phyloP scores from a whole-genome alignment of 306 rosid species.

The Gleditsia sinensis region DNA sequence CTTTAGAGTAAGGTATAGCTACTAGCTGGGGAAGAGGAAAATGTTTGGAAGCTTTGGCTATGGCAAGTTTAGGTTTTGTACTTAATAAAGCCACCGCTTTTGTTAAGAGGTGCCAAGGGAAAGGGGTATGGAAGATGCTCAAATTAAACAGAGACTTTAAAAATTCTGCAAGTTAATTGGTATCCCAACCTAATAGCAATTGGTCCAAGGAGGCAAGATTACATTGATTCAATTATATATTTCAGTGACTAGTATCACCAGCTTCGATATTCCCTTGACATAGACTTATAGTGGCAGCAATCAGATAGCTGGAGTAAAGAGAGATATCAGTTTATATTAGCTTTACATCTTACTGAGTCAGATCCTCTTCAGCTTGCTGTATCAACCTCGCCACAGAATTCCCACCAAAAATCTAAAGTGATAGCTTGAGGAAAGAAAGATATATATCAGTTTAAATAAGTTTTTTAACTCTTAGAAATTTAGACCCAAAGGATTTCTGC shows the following conservation, averaged over 20 bases:
- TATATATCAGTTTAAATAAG: neutral
- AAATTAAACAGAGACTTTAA: neutral
- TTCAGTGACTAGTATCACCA: neutral
- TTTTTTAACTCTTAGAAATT: neutral
- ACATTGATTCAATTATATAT: neutral
- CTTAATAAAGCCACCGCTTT: neutral
- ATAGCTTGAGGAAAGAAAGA: neutral
- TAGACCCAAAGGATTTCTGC: neutral
- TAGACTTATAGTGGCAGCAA: neutral
- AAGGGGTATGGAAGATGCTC: neutral
- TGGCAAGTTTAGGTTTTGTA: neutral
- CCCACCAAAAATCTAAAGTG: neutral
- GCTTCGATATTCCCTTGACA: no score
- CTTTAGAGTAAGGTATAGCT: neutral
- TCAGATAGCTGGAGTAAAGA: neutral
- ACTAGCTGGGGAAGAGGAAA: neutral
- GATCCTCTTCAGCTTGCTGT: neutral
- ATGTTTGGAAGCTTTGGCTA: neutral
- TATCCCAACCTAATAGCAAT: no score
- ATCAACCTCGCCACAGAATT: neutral
- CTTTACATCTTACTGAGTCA: neutral
- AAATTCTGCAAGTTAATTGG: slow-evolving; percentile 14
- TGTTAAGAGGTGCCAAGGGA: neutral
- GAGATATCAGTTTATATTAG: neutral
- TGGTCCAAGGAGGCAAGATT: neutral